phyloP scores from a whole-genome alignment of 73 alveolate species.

The Durusdinium trenchii region DNA sequence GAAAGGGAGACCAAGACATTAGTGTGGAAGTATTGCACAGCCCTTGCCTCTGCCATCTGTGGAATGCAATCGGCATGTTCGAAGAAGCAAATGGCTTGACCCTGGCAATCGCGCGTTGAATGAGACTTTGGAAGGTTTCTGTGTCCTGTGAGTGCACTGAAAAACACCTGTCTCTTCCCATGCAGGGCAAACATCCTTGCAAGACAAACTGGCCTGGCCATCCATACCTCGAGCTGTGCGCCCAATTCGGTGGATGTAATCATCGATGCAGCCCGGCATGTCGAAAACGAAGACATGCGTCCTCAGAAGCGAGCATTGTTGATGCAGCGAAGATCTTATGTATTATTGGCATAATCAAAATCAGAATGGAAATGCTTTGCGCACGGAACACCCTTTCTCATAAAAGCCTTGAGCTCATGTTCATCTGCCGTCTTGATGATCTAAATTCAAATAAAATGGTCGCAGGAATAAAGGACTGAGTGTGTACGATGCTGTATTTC shows the following conservation, averaged over 20 bases:
- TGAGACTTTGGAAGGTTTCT: background rate
- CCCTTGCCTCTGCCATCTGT: slow-evolving; percentile 30
- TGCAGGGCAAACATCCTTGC: background rate
- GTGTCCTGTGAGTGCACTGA: background rate
- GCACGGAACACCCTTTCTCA: too few relatives aligned
- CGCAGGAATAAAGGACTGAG: too few relatives aligned
- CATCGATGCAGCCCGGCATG: slow-evolving; percentile 93
- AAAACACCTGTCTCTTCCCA: background rate
- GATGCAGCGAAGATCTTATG: too few relatives aligned
- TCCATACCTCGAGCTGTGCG: slow-evolving; percentile 94
- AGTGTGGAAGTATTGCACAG: background rate
- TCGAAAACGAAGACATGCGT: slow-evolving; percentile 87
- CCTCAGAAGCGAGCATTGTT: too few relatives aligned
- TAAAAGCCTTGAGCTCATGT: too few relatives aligned
- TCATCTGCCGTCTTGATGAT: too few relatives aligned
- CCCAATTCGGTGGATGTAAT: slow-evolving; percentile 90
- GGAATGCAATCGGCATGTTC: slow-evolving; percentile 66
- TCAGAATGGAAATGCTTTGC: too few relatives aligned
- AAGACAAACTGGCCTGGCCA: slow-evolving; percentile 11
- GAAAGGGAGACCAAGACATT: background rate
- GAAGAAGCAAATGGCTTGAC: slow-evolving; percentile 87
- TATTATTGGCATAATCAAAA: too few relatives aligned
- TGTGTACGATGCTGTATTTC: too few relatives aligned
- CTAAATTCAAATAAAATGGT: too few relatives aligned
- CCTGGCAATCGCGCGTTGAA: background rate